These are phyloP conservation scores for Peniophora sp. DNA, from an alignment of 1,284 basidiomycete species.

Conservation along the genomic window DNA sequence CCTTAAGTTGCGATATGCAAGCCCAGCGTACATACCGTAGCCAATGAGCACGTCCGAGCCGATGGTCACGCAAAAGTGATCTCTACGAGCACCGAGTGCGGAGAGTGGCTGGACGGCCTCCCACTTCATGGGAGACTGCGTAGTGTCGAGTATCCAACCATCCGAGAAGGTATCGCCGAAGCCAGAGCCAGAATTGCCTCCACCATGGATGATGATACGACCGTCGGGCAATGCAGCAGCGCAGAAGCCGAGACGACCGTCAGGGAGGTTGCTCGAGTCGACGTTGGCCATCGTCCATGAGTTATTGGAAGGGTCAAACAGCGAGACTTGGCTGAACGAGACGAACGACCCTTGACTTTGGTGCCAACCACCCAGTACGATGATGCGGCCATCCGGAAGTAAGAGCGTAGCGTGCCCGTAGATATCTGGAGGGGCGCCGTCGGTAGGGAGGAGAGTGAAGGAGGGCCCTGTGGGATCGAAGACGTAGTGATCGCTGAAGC, in stretches of 20 bases:
- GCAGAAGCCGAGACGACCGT: conserved; percentile 63
- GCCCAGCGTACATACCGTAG: conserved; percentile 52
- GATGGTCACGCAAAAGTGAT: conserved; percentile 63
- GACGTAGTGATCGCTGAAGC: conserved; percentile 56
- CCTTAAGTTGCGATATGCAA: conserved; percentile 4
- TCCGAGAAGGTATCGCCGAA: conserved; percentile 54
- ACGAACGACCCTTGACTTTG: conserved; percentile 40
- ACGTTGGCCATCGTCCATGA: conserved; percentile 45
- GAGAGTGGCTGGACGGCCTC: conserved; percentile 39
- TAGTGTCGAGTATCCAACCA: conserved; percentile 69
- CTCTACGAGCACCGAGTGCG: conserved; percentile 52
- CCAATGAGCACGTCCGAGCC: conserved; percentile 64
- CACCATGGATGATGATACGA: conserved; percentile 70
- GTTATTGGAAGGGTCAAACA: conserved; percentile 41
- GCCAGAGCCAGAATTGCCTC: conserved; percentile 44
- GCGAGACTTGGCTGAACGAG: conserved; percentile 54
- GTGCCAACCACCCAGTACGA: conserved; percentile 73
- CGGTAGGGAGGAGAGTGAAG: conserved; percentile 49
- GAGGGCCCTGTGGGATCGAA: conserved; percentile 45
- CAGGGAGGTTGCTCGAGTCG: conserved; percentile 36
- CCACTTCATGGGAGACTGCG: conserved; percentile 51
- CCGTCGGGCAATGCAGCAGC: conserved; percentile 44
- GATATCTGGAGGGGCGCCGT: conserved; percentile 54
- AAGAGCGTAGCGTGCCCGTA: conserved; percentile 67
- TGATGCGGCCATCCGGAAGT: conserved; percentile 55